Percentiles rank a stretch among this genome's conserved stretches.
These are phyloP conservation scores for Trichoderma semiorbis DNA, from an alignment of 2,329 filamentous ascomycete genomes.

Conservation along the genomic window DNA sequence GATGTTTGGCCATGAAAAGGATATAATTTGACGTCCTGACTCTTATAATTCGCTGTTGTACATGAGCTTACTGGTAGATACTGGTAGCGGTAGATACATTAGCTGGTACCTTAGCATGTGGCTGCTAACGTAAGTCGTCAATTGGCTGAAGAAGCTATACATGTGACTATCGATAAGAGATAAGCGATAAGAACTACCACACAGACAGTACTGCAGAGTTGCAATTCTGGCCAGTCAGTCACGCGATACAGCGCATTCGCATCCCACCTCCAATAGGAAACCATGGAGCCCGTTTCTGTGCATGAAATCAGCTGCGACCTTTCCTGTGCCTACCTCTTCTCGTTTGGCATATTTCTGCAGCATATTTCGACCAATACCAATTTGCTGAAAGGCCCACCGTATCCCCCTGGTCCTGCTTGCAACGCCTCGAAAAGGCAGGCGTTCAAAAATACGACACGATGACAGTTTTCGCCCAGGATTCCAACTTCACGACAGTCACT, in stretches of 20 bases:
- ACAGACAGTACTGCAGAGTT: background rate
- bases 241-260: background rate
- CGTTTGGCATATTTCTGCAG: slow-evolving; percentile 37
- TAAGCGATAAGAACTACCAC: background rate
- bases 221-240: slow-evolving; percentile 1
- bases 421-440: slow-evolving; percentile 6
- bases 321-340: slow-evolving; percentile 35
- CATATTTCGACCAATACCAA: slow-evolving; percentile 31
- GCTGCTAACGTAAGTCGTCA: background rate
- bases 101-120: background rate
- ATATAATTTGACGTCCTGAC: background rate
- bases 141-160: background rate
- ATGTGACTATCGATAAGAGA: background rate
- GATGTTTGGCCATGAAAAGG: background rate
- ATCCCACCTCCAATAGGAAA: slow-evolving; percentile 3
- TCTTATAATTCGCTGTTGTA: background rate
- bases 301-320: slow-evolving; percentile 27
- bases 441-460: background rate
- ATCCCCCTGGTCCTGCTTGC: background rate
- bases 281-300: slow-evolving; percentile 4
- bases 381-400: slow-evolving; percentile 21
- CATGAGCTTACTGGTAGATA: no score
- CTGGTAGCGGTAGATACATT: background rate
- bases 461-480: background rate
- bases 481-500: background rate